phyloP scores from a whole-genome alignment of 2,329 filamentous ascomycete genomes.

The Cercospora nicotianae region DNA sequence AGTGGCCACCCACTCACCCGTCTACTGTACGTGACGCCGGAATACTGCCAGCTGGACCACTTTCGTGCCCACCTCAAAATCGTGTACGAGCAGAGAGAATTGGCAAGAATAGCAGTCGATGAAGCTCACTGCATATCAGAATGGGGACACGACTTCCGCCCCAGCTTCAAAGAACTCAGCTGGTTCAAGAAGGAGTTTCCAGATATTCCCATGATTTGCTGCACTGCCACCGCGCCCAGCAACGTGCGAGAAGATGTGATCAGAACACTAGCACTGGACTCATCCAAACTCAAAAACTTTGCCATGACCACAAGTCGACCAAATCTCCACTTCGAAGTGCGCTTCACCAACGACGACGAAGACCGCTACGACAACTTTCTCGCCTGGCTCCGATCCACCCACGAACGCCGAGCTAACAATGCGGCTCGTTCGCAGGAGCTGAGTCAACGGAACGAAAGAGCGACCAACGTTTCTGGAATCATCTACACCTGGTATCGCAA shows the following conservation, averaged over 20 bases:
- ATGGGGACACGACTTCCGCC: constrained; percentile 98
- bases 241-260: constrained; percentile 83
- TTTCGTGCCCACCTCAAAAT: constrained; percentile 74
- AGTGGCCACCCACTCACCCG: constrained; percentile 82
- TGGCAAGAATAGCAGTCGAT: constrained; percentile 86
- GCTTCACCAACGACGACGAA: constrained; percentile 75
- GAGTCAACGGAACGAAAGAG: constrained; percentile 49
- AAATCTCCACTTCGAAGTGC: constrained; percentile 88
- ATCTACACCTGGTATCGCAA: constrained; percentile 75
- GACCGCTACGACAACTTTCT: constrained; percentile 75
- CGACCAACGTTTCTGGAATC: constrained; percentile 70
- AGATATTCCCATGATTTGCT: constrained; percentile 83
- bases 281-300: constrained; percentile 67
- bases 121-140: constrained; percentile 97
- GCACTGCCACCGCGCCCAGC: constrained; percentile 86
- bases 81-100: constrained; percentile 76
- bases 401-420: constrained; percentile 64
- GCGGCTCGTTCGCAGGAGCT: constrained; percentile 60
- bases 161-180: constrained; percentile 79
- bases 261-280: constrained; percentile 67
- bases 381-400: constrained; percentile 71
- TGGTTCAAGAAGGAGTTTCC: constrained; percentile 85
- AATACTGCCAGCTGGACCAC: constrained; percentile 73
- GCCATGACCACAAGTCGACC: constrained; percentile 79
- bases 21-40: constrained; percentile 90